A percentile compares a stretch with the other conserved stretches of the same genome.
phyloP scores from a whole-genome alignment of 495 filamentous ascomycete genomes.

The Darksidea phi region DNA sequence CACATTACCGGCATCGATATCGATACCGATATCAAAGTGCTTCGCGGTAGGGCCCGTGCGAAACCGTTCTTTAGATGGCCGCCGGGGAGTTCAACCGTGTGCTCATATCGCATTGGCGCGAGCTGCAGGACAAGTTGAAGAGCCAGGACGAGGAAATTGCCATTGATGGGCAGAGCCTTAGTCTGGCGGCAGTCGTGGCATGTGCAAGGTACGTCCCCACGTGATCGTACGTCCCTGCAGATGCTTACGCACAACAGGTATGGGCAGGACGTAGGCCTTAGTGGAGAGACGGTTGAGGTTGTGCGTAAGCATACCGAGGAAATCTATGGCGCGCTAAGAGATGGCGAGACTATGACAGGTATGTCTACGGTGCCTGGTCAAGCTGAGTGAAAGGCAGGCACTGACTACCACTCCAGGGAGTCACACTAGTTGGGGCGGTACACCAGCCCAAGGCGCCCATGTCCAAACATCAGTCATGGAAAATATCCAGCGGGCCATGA shows the following conservation, averaged over 20 bases:
- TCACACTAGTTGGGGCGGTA: too few species aligned
- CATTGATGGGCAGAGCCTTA: constrained; percentile 3
- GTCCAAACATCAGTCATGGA: neutral
- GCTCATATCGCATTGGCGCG: constrained; percentile 15
- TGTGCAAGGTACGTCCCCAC: constrained; percentile 10
- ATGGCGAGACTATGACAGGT: neutral
- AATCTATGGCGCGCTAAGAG: neutral
- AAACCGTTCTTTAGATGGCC: neutral
- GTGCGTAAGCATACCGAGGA: constrained; percentile 1
- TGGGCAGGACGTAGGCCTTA: constrained; percentile 5
- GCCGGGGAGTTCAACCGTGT: constrained; percentile 12
- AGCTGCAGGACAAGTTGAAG: neutral
- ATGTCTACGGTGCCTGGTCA: neutral
- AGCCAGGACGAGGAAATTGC: constrained; percentile 6
- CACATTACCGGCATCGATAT: too few species aligned
- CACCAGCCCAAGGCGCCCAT: too few species aligned
- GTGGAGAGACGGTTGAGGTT: neutral
- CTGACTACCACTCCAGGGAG: too few species aligned
- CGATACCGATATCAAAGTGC: too few species aligned
- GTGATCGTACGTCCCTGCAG: neutral
- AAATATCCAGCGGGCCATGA: neutral
- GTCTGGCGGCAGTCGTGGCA: constrained; percentile 6
- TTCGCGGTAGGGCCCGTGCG: too few species aligned
- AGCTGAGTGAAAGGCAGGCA: too few species aligned
- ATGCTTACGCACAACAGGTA: constrained; percentile 1